Percentiles rank a stretch among this genome's conserved stretches.
These are phyloP conservation scores for Apiospora malaysiana DNA, from an alignment of 2,329 filamentous ascomycete genomes.

Conservation along the genomic window DNA sequence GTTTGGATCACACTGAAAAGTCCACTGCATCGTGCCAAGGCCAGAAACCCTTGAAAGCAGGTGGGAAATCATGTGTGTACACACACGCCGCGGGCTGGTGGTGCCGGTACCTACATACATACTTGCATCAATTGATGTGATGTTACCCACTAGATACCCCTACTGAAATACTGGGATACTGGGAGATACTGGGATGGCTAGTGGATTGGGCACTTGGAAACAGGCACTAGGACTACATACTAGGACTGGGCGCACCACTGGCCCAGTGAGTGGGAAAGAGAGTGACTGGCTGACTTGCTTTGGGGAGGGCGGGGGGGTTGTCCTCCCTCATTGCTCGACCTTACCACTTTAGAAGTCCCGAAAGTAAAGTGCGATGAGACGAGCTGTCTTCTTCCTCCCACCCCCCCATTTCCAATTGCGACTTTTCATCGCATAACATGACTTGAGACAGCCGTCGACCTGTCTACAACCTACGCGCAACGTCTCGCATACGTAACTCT, in stretches of 20 bases:
- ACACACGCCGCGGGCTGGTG: not conserved
- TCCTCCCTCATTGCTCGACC: slow-evolving; percentile 7
- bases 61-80: not conserved
- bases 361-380: slow-evolving; percentile 21
- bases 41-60: not conserved
- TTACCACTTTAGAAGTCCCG: slow-evolving; percentile 7
- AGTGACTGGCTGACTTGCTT: not conserved
- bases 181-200: not conserved
- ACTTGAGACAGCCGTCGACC: slow-evolving; percentile 9
- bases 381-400: not conserved
- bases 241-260: slow-evolving; percentile 12
- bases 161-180: not conserved
- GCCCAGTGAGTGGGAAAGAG: too few species aligned
- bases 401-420: slow-evolving; percentile 16
- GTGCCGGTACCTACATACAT: not conserved
- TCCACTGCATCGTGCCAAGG: slow-evolving; percentile 17
- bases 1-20: slow-evolving; percentile 18
- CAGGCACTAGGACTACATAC: slow-evolving; percentile 9
- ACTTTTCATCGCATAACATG: slow-evolving; percentile 18
- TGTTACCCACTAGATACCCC: not conserved
- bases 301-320: slow-evolving; percentile 1
- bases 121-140: not conserved
- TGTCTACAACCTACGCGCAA: slow-evolving; percentile 20
- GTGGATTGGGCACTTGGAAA: slow-evolving; percentile 17
- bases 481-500: slow-evolving; percentile 23